Evolutionary conservation across 371 early-diverging fungal genomes (phyloP).

Genomic region (Zancudomyces culisetae): DNA sequence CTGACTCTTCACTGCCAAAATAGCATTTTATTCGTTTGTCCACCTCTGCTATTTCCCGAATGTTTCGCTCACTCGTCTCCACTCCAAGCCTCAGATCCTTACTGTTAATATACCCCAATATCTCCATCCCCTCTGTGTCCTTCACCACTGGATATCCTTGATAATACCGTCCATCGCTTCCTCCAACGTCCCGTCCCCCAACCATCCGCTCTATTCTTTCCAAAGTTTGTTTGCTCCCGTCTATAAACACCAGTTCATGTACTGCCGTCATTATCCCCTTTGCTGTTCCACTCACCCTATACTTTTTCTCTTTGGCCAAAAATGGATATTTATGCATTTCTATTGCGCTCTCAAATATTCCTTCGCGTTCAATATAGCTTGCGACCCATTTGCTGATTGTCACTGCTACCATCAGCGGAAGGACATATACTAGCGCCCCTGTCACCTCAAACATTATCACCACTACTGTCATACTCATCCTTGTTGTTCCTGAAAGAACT

Average conservation of each 20-base stretch:
- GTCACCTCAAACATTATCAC: conserved; percentile 93
- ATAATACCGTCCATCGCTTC: conserved; percentile 14
- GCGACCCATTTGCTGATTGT: conserved; percentile 75
- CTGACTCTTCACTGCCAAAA: conserved; percentile 16
- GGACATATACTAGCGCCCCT: conserved; percentile 58
- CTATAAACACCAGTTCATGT: conserved; percentile 40
- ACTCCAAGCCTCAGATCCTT: conserved; percentile 56
- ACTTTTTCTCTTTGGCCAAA: conserved; percentile 57
- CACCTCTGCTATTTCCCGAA: not conserved
- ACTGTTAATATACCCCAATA: conserved; percentile 68
- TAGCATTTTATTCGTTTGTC: not conserved
- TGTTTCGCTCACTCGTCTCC: conserved; percentile 17
- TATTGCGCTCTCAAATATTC: conserved; percentile 70
- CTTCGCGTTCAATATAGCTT: conserved; percentile 56
- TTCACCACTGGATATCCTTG: conserved; percentile 77
- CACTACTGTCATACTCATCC: conserved; percentile 45
- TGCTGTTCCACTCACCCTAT: conserved; percentile 35
- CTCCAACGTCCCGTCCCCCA: not conserved
- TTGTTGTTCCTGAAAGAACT: conserved; percentile 70
- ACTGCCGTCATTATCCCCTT: conserved; percentile 38
- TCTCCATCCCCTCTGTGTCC: conserved; percentile 24
- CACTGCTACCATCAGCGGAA: conserved; percentile 80
- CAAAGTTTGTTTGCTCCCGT: conserved; percentile 33
- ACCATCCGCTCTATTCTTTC: conserved; percentile 19
- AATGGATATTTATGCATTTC: conserved; percentile 65